Conservation (phyloP, 2,329 filamentous ascomycete genomes). For the Colletotrichum melonis region DNA sequence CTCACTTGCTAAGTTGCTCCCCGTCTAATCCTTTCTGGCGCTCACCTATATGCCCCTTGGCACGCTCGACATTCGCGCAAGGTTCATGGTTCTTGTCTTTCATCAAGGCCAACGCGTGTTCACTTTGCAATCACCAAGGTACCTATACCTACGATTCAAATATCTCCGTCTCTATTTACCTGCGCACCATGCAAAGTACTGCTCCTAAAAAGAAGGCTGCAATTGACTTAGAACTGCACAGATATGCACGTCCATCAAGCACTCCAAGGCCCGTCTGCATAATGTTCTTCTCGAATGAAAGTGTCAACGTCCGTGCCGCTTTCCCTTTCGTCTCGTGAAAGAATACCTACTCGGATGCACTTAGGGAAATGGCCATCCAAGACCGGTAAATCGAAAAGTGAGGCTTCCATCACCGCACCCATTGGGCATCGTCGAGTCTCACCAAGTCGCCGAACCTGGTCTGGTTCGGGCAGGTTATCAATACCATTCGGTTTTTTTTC, state of each 20-base stretch:
- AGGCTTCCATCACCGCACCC: slow-evolving; percentile 20
- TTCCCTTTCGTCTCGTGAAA: not conserved
- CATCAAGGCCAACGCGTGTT: slow-evolving; percentile 18
- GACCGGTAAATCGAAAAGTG: slow-evolving; percentile 24
- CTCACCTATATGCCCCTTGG: slow-evolving; percentile 11
- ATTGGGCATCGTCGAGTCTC: slow-evolving; percentile 35
- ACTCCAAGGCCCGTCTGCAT: not conserved
- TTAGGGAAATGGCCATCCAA: not conserved
- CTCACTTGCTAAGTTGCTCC: slow-evolving; percentile 27
- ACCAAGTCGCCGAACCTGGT: slow-evolving; percentile 20
- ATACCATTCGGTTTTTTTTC: not conserved
- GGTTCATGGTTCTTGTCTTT: slow-evolving; percentile 25
- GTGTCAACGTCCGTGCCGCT: slow-evolving; percentile 4
- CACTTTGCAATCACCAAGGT: not conserved
- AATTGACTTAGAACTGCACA: not conserved
- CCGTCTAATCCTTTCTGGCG: slow-evolving; percentile 3
- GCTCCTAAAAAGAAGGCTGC: not conserved
- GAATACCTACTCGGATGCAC: slow-evolving; percentile 14
- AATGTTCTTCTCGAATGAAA: slow-evolving; percentile 10
- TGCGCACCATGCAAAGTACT: not conserved
- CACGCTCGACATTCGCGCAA: slow-evolving; percentile 4
- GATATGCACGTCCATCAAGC: not conserved
- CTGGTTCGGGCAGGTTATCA: not conserved
- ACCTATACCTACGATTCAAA: slow-evolving; percentile 13
- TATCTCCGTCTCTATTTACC: not conserved